Evolutionary conservation across 768 basidiomycete species (phyloP).

Genomic region (Hirschioporus abietinus): DNA sequence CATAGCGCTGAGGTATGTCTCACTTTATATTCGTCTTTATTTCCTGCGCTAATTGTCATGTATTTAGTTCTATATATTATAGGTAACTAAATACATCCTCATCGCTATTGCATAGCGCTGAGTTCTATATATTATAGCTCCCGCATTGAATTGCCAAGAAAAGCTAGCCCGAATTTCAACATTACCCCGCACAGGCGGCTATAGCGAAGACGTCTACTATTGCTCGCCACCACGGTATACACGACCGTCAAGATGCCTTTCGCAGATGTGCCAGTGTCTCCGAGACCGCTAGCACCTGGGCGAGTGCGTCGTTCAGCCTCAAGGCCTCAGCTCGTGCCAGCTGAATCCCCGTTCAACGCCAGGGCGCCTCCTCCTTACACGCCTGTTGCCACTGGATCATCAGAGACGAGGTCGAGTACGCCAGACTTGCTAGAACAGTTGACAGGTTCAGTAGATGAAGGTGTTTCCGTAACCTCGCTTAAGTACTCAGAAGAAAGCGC

Average conservation of each 20-base stretch:
- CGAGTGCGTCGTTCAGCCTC: background rate
- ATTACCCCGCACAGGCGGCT: background rate
- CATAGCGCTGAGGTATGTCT: too few relatives aligned
- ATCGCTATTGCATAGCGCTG: too few relatives aligned
- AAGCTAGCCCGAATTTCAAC: background rate
- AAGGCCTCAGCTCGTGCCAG: background rate
- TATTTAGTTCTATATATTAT: too few relatives aligned
- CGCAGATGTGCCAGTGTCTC: background rate
- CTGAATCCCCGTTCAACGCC: conserved; percentile 3
- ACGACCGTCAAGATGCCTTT: background rate
- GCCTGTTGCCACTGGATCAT: background rate
- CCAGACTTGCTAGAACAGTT: background rate
- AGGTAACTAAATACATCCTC: too few relatives aligned
- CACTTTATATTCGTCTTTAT: too few relatives aligned
- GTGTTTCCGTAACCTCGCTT: background rate
- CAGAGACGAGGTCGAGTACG: background rate
- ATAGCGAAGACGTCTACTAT: background rate
- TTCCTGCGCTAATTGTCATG: too few relatives aligned
- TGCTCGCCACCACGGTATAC: background rate
- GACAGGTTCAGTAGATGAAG: background rate
- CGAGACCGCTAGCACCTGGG: background rate
- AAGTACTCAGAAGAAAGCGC: conserved; percentile 29
- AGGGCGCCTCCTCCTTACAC: background rate
- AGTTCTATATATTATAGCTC: too few relatives aligned
- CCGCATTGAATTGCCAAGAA: background rate